phyloP scores from a whole-genome alignment of 139 green algal genomes.

The Auxenochlorella pyrenoidosa region DNA sequence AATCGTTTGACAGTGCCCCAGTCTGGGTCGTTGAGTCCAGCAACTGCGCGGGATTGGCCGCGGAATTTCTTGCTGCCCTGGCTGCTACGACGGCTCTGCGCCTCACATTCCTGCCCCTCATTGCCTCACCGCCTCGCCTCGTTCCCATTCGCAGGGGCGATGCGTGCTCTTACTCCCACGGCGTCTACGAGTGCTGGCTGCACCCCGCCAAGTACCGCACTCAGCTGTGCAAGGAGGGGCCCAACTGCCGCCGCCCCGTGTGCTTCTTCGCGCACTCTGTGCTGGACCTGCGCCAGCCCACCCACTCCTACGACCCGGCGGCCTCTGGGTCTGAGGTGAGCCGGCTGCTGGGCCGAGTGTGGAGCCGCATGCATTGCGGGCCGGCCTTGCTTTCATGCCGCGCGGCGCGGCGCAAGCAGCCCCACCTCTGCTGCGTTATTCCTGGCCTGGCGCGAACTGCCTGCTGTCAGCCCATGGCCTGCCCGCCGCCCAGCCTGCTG shows the following conservation, averaged over 20 bases:
- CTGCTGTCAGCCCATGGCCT: background rate
- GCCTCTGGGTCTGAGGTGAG: background rate
- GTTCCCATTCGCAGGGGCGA: constrained; percentile 62
- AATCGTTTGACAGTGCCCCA: too few species aligned
- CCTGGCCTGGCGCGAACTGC: too few species aligned
- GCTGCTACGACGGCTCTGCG: too few species aligned
- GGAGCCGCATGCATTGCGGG: background rate
- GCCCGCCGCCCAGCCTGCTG: background rate
- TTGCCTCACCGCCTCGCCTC: background rate
- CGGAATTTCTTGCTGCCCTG: background rate
- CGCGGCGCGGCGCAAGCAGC: too few species aligned
- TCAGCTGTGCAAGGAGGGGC: constrained; percentile 90
- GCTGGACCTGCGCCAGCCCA: constrained; percentile 75
- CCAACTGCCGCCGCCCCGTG: constrained; percentile 78
- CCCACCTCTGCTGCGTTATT: too few species aligned
- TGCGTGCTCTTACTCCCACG: constrained; percentile 86
- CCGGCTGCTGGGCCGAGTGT: background rate
- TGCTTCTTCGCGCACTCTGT: constrained; percentile 96
- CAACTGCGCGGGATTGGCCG: too few species aligned
- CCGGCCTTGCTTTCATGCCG: too few species aligned
- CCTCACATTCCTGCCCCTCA: background rate
- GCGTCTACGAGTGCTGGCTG: constrained; percentile 94
- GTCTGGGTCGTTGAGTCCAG: too few species aligned
- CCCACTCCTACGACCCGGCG: constrained; percentile 20
- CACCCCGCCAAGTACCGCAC: constrained; percentile 90